Percentiles rank a stretch among this genome's conserved stretches.
Conservation (phyloP, 2,329 filamentous ascomycete species). For the Penicillium sclerotiorum region DNA sequence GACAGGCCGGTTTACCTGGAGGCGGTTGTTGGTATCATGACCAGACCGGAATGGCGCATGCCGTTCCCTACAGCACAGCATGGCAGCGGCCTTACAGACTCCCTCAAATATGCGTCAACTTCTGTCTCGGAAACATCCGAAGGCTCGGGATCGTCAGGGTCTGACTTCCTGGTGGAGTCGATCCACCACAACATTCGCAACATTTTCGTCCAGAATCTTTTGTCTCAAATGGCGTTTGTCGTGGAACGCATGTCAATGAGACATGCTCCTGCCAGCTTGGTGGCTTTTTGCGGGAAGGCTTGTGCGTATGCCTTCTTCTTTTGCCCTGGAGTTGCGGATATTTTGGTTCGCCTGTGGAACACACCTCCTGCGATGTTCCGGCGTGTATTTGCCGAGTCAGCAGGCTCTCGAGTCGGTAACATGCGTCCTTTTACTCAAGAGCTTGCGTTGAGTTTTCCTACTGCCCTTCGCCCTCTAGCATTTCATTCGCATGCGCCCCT, state of each 20-base stretch:
- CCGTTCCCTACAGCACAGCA: constrained; percentile 63
- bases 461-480: constrained; percentile 61
- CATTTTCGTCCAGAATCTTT: constrained; percentile 79
- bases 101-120: constrained; percentile 44
- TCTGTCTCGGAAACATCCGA: constrained; percentile 60
- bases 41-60: constrained; percentile 82
- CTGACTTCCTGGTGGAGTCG: constrained; percentile 72
- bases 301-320: constrained; percentile 95
- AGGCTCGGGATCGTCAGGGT: constrained; percentile 55
- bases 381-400: constrained; percentile 70
- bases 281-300: constrained; percentile 86
- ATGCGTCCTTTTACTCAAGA: constrained; percentile 61
- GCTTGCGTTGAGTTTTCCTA: constrained; percentile 71
- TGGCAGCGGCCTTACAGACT: constrained; percentile 39
- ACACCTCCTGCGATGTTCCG: constrained; percentile 69
- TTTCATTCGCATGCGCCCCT: constrained; percentile 65
- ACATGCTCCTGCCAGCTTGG: constrained; percentile 69
- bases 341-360: constrained; percentile 80
- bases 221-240: constrained; percentile 82
- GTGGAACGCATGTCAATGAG: constrained; percentile 85
- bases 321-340: constrained; percentile 80
- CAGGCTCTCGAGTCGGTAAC: constrained; percentile 58
- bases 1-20: constrained; percentile 81
- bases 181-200: constrained; percentile 87
- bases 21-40: constrained; percentile 79